Evolutionary conservation across 2,329 filamentous ascomycete species (phyloP).

Genomic region (Onygenales sp.): DNA sequence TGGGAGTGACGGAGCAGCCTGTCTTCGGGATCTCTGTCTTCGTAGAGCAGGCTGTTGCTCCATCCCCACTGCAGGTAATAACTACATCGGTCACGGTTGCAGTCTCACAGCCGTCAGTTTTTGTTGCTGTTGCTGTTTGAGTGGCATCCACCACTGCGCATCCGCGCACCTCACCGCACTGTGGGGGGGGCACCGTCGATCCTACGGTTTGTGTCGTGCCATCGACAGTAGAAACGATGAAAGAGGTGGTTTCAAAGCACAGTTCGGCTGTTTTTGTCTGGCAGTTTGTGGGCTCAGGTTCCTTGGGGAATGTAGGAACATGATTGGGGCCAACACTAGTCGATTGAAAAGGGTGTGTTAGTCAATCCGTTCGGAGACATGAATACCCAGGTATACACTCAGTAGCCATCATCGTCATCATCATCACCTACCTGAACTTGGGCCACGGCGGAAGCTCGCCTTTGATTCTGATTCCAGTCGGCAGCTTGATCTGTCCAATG

Average conservation of each 20-base stretch:
- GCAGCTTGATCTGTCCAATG: conserved; percentile 4
- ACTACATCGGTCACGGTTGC: conserved; percentile 4
- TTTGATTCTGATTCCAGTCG: conserved; percentile 2
- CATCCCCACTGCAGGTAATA: conserved; percentile 7
- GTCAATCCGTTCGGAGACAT: not conserved
- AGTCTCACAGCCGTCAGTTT: conserved; percentile 4
- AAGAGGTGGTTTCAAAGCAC: conserved; percentile 5
- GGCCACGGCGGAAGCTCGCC: conserved; percentile 8
- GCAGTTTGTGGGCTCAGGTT: conserved; percentile 4
- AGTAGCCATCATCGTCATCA: too few relatives aligned
- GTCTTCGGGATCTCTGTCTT: conserved; percentile 4
- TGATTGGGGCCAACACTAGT: conserved; percentile 4
- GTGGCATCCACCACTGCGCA: conserved; percentile 5
- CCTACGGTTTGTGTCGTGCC: conserved; percentile 3
- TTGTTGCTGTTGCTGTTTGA: conserved; percentile 1
- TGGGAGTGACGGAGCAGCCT: conserved; percentile 6
- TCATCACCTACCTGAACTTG: conserved; percentile 7
- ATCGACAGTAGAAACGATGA: conserved; percentile 4
- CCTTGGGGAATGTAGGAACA: conserved; percentile 5
- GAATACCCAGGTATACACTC: not conserved
- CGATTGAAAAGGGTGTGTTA: not conserved
- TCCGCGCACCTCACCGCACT: conserved; percentile 6
- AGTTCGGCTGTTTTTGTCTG: conserved; percentile 6
- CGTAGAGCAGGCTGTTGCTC: conserved; percentile 4
- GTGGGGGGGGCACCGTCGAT: conserved; percentile 4